Conservation (phyloP, 169 alveolate species). For the Plasmodium gonderi region DNA sequence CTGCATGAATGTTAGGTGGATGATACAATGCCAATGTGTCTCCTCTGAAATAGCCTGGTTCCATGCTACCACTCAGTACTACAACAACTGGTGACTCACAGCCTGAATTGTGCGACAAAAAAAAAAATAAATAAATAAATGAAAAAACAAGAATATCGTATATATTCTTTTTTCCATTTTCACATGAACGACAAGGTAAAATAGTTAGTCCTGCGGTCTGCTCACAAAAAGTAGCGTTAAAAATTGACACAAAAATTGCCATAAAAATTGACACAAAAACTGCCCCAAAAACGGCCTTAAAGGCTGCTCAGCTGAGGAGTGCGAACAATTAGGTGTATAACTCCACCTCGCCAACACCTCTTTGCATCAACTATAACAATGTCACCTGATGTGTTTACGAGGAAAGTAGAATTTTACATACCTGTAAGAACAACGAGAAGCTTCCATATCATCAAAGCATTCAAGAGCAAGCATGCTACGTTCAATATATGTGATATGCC, state of each 20-base stretch:
- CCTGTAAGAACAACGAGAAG: conserved; percentile 44
- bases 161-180: background rate
- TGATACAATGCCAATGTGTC: conserved; percentile 90
- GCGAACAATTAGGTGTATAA: no score
- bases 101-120: conserved; percentile 38
- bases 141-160: background rate
- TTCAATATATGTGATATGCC: conserved; percentile 30
- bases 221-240: background rate
- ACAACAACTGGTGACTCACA: conserved; percentile 95
- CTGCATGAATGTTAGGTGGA: conserved; percentile 77
- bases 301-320: no score
- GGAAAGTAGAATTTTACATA: no score
- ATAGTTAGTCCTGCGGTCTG: no score
- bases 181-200: background rate
- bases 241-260: background rate
- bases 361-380: no score
- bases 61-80: conserved; percentile 95
- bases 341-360: no score
- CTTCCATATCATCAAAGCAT: conserved; percentile 70
- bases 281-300: background rate
- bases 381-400: no score
- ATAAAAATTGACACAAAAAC: background rate
- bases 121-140: background rate
- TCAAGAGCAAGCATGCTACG: conserved; percentile 35
- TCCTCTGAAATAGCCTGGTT: conserved; percentile 94